Evolutionary conservation across 768 basidiomycete species (phyloP).

Genomic region (Naganishia antarctica): DNA sequence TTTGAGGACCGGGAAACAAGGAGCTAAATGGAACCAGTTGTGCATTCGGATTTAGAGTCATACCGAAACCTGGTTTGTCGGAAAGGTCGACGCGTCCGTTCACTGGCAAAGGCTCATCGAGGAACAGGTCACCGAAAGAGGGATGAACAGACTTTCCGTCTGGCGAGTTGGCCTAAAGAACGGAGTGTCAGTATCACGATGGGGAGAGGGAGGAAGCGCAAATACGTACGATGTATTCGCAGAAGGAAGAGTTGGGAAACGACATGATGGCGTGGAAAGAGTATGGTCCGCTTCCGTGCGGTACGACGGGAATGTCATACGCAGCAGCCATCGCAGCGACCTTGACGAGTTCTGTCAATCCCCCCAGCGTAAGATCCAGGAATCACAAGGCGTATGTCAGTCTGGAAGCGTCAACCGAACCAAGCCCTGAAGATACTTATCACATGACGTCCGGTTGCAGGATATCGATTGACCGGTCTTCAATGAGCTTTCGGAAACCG

Average conservation of each 20-base stretch:
- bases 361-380: slow-evolving; percentile 31
- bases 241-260: slow-evolving; percentile 51
- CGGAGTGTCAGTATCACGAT: not conserved
- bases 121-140: slow-evolving; percentile 53
- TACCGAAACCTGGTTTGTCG: slow-evolving; percentile 52
- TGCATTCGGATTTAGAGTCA: slow-evolving; percentile 51
- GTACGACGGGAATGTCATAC: slow-evolving; percentile 55
- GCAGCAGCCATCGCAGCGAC: slow-evolving; percentile 51
- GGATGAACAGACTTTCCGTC: slow-evolving; percentile 52
- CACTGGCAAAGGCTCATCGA: slow-evolving; percentile 51
- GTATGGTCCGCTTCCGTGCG: slow-evolving; percentile 55
- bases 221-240: slow-evolving; percentile 41
- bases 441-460: slow-evolving; percentile 52
- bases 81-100: slow-evolving; percentile 50
- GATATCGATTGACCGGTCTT: slow-evolving; percentile 50
- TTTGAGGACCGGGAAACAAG: slow-evolving; percentile 36
- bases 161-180: slow-evolving; percentile 49
- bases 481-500: slow-evolving; percentile 51
- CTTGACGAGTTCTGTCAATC: slow-evolving; percentile 50
- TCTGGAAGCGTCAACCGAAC: not conserved
- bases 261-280: slow-evolving; percentile 54
- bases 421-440: slow-evolving; percentile 19
- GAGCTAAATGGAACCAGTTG: slow-evolving; percentile 43
- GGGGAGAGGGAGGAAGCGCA: slow-evolving; percentile 36
- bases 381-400: slow-evolving; percentile 15